phyloP scores from a whole-genome alignment of 352 stramenopile genomes.

The Pythium rishiriense region DNA sequence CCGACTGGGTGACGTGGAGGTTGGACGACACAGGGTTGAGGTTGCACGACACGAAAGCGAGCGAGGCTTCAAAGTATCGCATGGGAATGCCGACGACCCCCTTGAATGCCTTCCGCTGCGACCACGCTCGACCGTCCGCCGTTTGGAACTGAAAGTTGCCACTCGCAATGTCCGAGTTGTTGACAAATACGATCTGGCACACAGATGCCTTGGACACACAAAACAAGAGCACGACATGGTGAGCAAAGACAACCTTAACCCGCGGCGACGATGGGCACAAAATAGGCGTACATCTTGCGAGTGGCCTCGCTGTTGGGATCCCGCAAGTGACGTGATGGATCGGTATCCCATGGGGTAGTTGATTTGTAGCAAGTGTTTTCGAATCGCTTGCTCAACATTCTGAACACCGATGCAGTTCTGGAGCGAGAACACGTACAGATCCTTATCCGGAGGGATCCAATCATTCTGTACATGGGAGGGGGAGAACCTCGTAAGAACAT shows the following conservation, averaged over 20 bases:
- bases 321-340: conserved; percentile 79
- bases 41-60: conserved; percentile 85
- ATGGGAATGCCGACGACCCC: conserved; percentile 80
- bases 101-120: conserved; percentile 72
- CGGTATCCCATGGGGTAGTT: conserved; percentile 82
- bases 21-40: conserved; percentile 40
- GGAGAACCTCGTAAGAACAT: too few species aligned
- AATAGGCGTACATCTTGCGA: conserved; percentile 59
- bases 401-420: conserved; percentile 74
- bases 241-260: neutral
- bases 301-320: conserved; percentile 51
- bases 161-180: conserved; percentile 78
- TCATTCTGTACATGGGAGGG: conserved; percentile 35
- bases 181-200: conserved; percentile 87
- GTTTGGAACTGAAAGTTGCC: conserved; percentile 79
- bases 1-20: conserved; percentile 25
- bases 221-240: neutral
- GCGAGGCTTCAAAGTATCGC: conserved; percentile 80
- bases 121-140: conserved; percentile 67
- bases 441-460: conserved; percentile 74
- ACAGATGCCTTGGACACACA: conserved; percentile 45
- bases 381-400: conserved; percentile 63
- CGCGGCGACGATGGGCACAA: too few species aligned
- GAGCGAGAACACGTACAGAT: conserved; percentile 84
- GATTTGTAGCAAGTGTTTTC: conserved; percentile 66